These are phyloP conservation scores for Cryptosporidium xiaoi DNA, from an alignment of 169 alveolate species.

Conservation along the genomic window DNA sequence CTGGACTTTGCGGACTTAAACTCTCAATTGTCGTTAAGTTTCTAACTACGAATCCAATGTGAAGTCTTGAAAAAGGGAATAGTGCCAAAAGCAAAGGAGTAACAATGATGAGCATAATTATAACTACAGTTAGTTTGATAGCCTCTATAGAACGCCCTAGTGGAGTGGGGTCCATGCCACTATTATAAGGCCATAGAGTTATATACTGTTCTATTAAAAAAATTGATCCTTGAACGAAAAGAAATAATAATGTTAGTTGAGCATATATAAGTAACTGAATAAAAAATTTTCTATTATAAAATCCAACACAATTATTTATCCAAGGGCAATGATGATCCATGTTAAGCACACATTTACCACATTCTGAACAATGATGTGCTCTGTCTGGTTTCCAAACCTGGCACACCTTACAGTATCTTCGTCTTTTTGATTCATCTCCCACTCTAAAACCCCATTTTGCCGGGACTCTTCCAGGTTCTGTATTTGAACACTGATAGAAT, in stretches of 20 bases:
- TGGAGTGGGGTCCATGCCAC: constrained; percentile 59
- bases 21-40: constrained; percentile 89
- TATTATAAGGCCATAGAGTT: constrained; percentile 66
- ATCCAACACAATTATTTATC: constrained; percentile 98
- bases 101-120: constrained; percentile 76
- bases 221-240: constrained; percentile 48
- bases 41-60: constrained; percentile 82
- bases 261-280: constrained; percentile 92
- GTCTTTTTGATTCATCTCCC: constrained; percentile 96
- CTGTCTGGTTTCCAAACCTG: constrained; percentile 98
- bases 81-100: constrained; percentile 83
- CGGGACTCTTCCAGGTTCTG: constrained; percentile 97
- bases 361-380: constrained; percentile 97
- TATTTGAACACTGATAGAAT: constrained; percentile 83
- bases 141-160: constrained; percentile 73
- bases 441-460: constrained; percentile 95
- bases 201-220: constrained; percentile 56
- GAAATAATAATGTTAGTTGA: constrained; percentile 78
- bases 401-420: constrained; percentile 96
- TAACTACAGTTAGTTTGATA: constrained; percentile 53
- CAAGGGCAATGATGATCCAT: constrained; percentile 99
- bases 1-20: constrained; percentile 84
- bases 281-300: constrained; percentile 94
- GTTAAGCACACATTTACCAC: constrained; percentile 95
- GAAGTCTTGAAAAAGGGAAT: constrained; percentile 87